These are phyloP conservation scores for Desmodesmus armatus DNA, from an alignment of 139 green algal genomes.

Conservation along the genomic window DNA sequence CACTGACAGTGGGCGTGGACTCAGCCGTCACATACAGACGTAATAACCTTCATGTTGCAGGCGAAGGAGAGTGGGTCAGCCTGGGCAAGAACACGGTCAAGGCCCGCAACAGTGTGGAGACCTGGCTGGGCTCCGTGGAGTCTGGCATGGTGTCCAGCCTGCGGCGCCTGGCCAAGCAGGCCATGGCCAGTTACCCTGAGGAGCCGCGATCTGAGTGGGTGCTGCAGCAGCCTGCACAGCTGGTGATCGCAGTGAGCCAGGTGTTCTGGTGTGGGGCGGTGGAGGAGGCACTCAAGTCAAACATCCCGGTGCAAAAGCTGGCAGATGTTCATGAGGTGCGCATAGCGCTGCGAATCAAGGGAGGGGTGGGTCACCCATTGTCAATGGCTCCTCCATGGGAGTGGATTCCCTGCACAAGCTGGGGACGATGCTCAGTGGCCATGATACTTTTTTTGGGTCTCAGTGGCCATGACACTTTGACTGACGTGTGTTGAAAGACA, in stretches of 20 bases:
- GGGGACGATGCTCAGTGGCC: too few relatives aligned
- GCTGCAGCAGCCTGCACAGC: slow-evolving; percentile 83
- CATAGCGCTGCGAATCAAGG: too few relatives aligned
- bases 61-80: slow-evolving; percentile 81
- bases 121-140: slow-evolving; percentile 86
- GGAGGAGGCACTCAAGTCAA: slow-evolving; percentile 61
- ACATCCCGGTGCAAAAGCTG: slow-evolving; percentile 46
- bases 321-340: too few relatives aligned
- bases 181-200: slow-evolving; percentile 69
- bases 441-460: too few relatives aligned
- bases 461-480: too few relatives aligned
- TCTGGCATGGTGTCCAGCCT: slow-evolving; percentile 76
- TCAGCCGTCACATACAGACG: too few relatives aligned
- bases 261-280: slow-evolving; percentile 82
- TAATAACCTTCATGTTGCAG: too few relatives aligned
- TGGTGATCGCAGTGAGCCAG: slow-evolving; percentile 85
- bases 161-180: slow-evolving; percentile 67
- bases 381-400: too few relatives aligned
- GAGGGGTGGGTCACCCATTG: too few relatives aligned
- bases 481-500: too few relatives aligned
- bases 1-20: too few relatives aligned
- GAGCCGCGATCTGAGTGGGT: slow-evolving; percentile 79
- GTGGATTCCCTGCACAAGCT: too few relatives aligned
- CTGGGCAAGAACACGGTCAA: slow-evolving; percentile 84
- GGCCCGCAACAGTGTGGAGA: slow-evolving; percentile 86